A percentile compares a stretch with the other conserved stretches of the same genome.
phyloP scores from a whole-genome alignment of 139 green algal genomes.

The Trebouxia sp. region DNA sequence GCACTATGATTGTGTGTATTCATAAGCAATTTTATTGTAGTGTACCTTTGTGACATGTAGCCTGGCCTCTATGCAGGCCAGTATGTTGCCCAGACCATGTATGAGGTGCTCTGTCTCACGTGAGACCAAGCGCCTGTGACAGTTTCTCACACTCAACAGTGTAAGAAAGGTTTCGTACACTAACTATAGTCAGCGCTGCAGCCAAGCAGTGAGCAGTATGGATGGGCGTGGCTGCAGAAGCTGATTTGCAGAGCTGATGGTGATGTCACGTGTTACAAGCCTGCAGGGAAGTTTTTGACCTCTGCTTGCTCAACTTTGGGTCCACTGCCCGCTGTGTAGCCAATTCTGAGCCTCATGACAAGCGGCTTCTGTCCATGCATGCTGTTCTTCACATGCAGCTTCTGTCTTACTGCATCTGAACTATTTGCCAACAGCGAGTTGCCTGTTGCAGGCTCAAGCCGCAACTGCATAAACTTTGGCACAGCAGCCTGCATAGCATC shows the following conservation, averaged over 20 bases:
- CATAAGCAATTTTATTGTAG: no score
- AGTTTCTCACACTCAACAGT: no score
- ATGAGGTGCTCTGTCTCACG: no score
- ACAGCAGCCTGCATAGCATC: slow-evolving; percentile 77
- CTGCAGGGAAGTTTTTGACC: slow-evolving; percentile 40
- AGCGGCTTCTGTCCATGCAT: slow-evolving; percentile 78
- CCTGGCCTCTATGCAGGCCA: no score
- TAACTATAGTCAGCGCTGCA: no score
- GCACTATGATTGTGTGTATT: no score
- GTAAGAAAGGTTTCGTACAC: no score
- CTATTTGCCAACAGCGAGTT: slow-evolving; percentile 46
- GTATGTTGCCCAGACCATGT: no score
- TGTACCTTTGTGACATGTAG: no score
- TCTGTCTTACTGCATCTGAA: slow-evolving; percentile 61
- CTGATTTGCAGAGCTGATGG: neutral
- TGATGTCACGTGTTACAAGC: neutral
- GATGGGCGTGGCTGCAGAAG: no score
- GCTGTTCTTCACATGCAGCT: slow-evolving; percentile 82
- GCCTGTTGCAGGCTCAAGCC: slow-evolving; percentile 75
- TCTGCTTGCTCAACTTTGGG: slow-evolving; percentile 34
- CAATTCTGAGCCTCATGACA: slow-evolving; percentile 80
- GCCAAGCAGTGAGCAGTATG: no score
- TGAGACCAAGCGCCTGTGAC: no score
- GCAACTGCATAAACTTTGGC: slow-evolving; percentile 88
- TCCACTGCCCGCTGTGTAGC: slow-evolving; percentile 44